Evolutionary conservation across 257 asterid genomes (phyloP).

Genomic region (Capsicum rhomboideum): DNA sequence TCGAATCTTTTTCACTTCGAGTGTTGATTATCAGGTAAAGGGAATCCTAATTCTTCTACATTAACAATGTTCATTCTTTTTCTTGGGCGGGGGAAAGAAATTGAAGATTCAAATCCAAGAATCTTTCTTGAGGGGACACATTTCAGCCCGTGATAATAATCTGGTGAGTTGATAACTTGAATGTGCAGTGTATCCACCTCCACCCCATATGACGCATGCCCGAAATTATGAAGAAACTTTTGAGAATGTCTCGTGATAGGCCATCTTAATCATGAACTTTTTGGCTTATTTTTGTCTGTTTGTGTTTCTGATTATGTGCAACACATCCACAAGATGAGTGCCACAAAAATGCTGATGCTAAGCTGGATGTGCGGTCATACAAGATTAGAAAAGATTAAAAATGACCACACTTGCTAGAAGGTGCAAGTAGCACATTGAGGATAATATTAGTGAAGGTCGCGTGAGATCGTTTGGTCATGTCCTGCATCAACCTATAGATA

Average conservation of each 20-base stretch:
- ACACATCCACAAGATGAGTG: neutral
- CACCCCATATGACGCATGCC: neutral
- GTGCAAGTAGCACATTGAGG: neutral
- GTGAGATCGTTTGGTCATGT: neutral
- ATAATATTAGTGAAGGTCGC: neutral
- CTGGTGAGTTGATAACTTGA: neutral
- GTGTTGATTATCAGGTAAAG: conserved; percentile 82
- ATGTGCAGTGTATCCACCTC: neutral
- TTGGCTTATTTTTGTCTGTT: neutral
- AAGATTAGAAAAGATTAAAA: neutral
- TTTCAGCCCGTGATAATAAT: neutral
- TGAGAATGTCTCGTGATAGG: neutral
- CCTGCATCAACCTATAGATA: neutral
- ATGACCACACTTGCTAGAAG: neutral
- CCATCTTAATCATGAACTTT: neutral
- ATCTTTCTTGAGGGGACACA: neutral
- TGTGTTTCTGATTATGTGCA: neutral
- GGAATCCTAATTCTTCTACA: neutral
- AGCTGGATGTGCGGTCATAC: neutral
- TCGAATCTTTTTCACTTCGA: conserved; percentile 62
- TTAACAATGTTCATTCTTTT: neutral
- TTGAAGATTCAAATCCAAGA: neutral
- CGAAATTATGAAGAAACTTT: neutral
- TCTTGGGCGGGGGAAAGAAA: neutral
- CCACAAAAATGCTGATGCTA: neutral